phyloP scores from a whole-genome alignment of 2,329 filamentous ascomycete species.

The Westerdykella aurantiaca region DNA sequence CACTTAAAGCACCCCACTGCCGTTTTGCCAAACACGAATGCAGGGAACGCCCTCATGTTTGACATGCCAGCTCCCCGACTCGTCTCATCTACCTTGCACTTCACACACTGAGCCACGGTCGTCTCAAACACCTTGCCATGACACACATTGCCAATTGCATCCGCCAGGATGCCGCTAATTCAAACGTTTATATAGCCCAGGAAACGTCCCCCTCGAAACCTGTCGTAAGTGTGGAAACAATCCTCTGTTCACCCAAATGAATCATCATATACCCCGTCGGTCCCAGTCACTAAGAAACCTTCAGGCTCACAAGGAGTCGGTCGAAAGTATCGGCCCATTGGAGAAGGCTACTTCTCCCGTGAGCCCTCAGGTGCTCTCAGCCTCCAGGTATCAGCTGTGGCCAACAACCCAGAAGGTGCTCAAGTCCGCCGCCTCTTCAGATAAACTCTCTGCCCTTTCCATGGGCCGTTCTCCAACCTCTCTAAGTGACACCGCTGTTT shows the following conservation, averaged over 20 bases:
- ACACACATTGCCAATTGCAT: constrained; percentile 43
- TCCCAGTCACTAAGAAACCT: constrained; percentile 32
- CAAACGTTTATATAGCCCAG: constrained; percentile 35
- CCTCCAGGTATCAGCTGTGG: constrained; percentile 34
- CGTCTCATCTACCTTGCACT: constrained; percentile 37
- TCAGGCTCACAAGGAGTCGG: constrained; percentile 23
- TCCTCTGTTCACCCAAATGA: constrained; percentile 22
- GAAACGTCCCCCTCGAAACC: constrained; percentile 30
- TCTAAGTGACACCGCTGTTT: constrained; percentile 35
- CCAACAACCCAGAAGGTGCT: constrained; percentile 12
- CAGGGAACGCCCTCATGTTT: constrained; percentile 38
- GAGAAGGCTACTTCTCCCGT: constrained; percentile 27
- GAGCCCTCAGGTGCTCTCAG: constrained; percentile 17
- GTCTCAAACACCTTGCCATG: constrained; percentile 35
- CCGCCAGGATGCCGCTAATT: constrained; percentile 28
- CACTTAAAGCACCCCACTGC: constrained; percentile 33
- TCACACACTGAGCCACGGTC: constrained; percentile 32
- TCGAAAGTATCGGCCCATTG: constrained; percentile 11
- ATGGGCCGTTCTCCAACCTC: constrained; percentile 37
- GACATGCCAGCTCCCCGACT: constrained; percentile 34
- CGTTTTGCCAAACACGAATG: constrained; percentile 31
- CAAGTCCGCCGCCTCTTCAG: constrained; percentile 12
- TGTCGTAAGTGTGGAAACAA: constrained; percentile 24
- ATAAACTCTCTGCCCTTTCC: constrained; percentile 34
- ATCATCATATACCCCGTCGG: constrained; percentile 27